Base-by-base conservation (phyloP, 2,329 filamentous ascomycete genomes). In the Xylaria sp. region DNA sequence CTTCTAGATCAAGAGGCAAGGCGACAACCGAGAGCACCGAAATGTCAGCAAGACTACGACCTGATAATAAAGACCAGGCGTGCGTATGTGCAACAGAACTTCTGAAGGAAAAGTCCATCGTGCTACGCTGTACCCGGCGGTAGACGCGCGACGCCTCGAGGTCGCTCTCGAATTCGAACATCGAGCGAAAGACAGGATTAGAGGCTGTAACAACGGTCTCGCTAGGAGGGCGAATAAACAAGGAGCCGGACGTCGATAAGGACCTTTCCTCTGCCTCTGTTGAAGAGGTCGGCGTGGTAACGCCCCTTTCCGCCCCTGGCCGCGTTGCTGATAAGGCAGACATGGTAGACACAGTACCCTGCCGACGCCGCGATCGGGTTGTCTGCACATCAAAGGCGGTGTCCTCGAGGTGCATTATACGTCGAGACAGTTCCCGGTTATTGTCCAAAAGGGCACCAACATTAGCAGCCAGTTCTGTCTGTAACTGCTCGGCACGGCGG, bases 21-120 rank as follows among this genome's bases (percentile, higher is more conserved):
- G 60, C 50, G 12, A 47, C 35, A 23, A 63, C 60, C 12, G 60
- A 63, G 25, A 63, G 60, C 25, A 27, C 53, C 10, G 60, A 63
- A 3, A 63, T 10, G 16, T 63, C 37, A 5, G 60, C 50, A 5
- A 63, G 25, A 10, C 50, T 63, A 27, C 18, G 16, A 23, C 21
- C 25, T 37, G 60, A 55, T 18, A 55, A n/a, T 13, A 48, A 16
- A 42, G 60, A 63, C 60, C 60, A 63, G 23, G 35, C 60, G 25
- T 63, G 50, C 10, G 37, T 23, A 16, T n/a, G 35, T 32, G 50
- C 23, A 16, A 55, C 21, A 29, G 60, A 63, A 8, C 37, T 63
- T 12, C 50, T 35, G 37, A 55, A 63, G 10, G 60, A 63, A 37
- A 55, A 63, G 53, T 63, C 60, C 50, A 63, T 63, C 18, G 60